Percentiles rank a stretch among this genome's conserved stretches.
Evolutionary conservation across 352 stramenopile genomes (phyloP).

Genomic region (Phytophthora pini): DNA sequence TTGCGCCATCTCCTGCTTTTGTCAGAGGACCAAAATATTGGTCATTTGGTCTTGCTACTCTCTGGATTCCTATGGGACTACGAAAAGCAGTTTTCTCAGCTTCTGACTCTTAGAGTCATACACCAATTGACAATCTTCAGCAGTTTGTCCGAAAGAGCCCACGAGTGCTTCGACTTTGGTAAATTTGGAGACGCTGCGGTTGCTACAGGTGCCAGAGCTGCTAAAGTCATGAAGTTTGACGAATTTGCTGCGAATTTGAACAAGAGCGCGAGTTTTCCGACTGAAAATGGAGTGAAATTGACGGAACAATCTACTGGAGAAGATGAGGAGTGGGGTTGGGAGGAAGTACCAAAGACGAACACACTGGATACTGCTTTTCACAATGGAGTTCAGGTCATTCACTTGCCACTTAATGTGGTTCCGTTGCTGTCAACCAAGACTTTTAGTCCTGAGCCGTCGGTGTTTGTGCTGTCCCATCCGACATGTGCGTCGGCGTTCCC

Average conservation of each 20-base stretch:
- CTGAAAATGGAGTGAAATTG: conserved; percentile 21
- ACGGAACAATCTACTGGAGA: conserved; percentile 4
- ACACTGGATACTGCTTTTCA: background rate
- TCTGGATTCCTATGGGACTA: conserved; percentile 75
- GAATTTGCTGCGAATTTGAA: conserved; percentile 44
- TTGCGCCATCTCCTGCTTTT: conserved; percentile 32
- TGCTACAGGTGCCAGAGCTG: conserved; percentile 17
- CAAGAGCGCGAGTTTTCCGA: conserved; percentile 16
- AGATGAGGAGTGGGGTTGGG: conserved; percentile 64
- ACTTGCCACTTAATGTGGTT: conserved; percentile 66
- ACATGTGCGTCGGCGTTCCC: conserved; percentile 74
- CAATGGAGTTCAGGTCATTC: conserved; percentile 47
- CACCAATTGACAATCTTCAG: conserved; percentile 62
- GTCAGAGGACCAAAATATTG: conserved; percentile 25
- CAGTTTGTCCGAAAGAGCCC: conserved; percentile 68
- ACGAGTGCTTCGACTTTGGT: conserved; percentile 73
- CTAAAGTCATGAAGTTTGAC: conserved; percentile 56
- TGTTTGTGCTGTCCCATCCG: conserved; percentile 79
- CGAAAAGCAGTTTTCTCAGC: conserved; percentile 35
- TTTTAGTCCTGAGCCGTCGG: conserved; percentile 50
- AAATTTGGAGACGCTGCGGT: conserved; percentile 7
- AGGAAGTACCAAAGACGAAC: conserved; percentile 21
- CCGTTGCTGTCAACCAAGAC: conserved; percentile 57
- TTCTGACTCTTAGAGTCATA: conserved; percentile 51
- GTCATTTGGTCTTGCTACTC: conserved; percentile 61